Percentiles rank a stretch among this genome's conserved stretches.
Conservation (phyloP, 2,329 filamentous ascomycete species). For the Cordyceps farinosa region DNA sequence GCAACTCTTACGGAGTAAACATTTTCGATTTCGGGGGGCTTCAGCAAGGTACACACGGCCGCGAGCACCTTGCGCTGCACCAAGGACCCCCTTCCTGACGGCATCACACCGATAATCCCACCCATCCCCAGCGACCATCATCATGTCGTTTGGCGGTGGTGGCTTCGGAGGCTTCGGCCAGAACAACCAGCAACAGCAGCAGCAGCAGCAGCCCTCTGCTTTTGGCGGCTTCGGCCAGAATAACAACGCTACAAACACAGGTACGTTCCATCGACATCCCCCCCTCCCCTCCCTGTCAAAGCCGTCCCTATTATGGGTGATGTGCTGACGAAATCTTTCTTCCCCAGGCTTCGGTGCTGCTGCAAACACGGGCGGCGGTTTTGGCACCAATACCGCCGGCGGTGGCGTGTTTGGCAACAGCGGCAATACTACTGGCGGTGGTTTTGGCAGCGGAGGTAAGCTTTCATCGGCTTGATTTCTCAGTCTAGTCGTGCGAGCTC, state of each 20-base stretch:
- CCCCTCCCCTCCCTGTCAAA: slow-evolving; percentile 19
- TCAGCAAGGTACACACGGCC: neutral
- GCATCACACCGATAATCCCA: neutral
- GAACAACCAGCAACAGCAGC: slow-evolving; percentile 47
- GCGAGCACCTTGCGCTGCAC: neutral
- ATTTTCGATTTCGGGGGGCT: neutral
- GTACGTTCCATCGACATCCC: slow-evolving; percentile 42
- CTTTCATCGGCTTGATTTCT: slow-evolving; percentile 13
- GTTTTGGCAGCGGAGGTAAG: slow-evolving; percentile 37
- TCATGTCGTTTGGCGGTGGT: slow-evolving; percentile 55
- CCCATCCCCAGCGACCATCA: slow-evolving; percentile 22
- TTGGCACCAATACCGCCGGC: slow-evolving; percentile 18
- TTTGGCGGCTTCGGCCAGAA: slow-evolving; percentile 58
- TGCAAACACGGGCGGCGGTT: slow-evolving; percentile 1
- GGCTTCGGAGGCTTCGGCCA: slow-evolving; percentile 58
- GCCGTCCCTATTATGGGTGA: slow-evolving; percentile 19
- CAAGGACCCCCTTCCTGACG: neutral
- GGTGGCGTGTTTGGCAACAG: slow-evolving; percentile 41
- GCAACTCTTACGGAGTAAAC: neutral
- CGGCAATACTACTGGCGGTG: slow-evolving; percentile 28
- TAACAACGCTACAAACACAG: slow-evolving; percentile 40
- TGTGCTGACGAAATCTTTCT: slow-evolving; percentile 23
- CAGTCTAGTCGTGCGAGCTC: neutral
- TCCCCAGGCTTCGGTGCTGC: slow-evolving; percentile 33
- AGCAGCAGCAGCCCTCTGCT: slow-evolving; percentile 33